These are phyloP conservation scores for Brassica incana DNA, from an alignment of 345 rosid species.

Conservation along the genomic window DNA sequence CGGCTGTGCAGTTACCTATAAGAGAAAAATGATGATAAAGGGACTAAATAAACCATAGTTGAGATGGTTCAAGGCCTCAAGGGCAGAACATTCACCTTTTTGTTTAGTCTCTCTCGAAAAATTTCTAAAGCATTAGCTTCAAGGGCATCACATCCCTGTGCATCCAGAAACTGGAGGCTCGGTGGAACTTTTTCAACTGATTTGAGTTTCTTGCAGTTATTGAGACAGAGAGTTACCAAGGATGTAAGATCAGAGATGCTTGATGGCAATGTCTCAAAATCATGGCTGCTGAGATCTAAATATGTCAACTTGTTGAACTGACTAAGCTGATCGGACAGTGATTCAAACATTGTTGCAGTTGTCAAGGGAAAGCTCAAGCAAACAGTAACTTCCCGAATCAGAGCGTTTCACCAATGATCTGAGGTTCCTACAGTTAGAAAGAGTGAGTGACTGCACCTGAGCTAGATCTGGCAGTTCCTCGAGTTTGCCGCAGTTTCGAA, in stretches of 20 bases:
- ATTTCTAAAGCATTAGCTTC: background rate
- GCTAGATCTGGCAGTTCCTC: background rate
- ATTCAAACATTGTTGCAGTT: slow-evolving; percentile 10
- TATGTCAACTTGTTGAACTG: slow-evolving; percentile 5
- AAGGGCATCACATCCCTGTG: slow-evolving; percentile 17
- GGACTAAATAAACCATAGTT: background rate
- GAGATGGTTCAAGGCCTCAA: background rate
- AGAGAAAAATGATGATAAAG: background rate
- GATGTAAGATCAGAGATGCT: slow-evolving; percentile 14
- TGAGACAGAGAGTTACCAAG: slow-evolving; percentile 14
- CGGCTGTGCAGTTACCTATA: background rate
- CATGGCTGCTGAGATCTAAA: slow-evolving; percentile 28
- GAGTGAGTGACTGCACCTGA: slow-evolving; percentile 12
- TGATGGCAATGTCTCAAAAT: slow-evolving; percentile 11
- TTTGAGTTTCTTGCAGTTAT: slow-evolving; percentile 21
- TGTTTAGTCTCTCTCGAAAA: background rate
- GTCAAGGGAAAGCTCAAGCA: slow-evolving; percentile 26
- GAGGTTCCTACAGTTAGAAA: slow-evolving; percentile 14
- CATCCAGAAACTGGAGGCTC: slow-evolving; percentile 18
- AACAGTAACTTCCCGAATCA: background rate
- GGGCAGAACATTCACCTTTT: background rate
- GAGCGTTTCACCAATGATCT: background rate
- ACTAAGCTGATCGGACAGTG: slow-evolving; percentile 19
- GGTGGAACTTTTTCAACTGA: background rate
- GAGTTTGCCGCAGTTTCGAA: slow-evolving; percentile 7